Evolutionary conservation across 371 early-diverging fungal species (phyloP).

Genomic region (Mortierella sp.): DNA sequence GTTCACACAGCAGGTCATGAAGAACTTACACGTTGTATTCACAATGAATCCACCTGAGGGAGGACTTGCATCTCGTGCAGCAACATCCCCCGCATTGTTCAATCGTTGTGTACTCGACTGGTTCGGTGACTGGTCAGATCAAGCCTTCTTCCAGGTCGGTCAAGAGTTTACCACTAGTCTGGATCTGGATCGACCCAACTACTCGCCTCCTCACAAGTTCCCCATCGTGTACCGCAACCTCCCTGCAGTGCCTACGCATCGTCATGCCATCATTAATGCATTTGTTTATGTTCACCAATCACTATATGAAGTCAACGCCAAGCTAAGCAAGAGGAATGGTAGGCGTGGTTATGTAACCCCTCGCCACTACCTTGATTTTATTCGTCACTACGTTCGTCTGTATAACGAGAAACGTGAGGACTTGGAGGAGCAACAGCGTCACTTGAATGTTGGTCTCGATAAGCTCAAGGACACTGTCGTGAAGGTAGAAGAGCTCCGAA

Average conservation of each 20-base stretch:
- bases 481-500: slow-evolving; percentile 95
- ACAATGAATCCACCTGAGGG: slow-evolving; percentile 99
- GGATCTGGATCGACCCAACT: slow-evolving; percentile 87
- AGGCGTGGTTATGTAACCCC: slow-evolving; percentile 92
- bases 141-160: slow-evolving; percentile 98
- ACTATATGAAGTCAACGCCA: slow-evolving; percentile 87
- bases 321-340: slow-evolving; percentile 87
- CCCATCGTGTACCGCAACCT: slow-evolving; percentile 87
- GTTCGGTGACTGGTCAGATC: slow-evolving; percentile 99
- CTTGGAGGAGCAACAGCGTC: slow-evolving; percentile 98
- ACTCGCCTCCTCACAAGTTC: slow-evolving; percentile 77
- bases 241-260: slow-evolving; percentile 80
- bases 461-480: slow-evolving; percentile 96
- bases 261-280: slow-evolving; percentile 90
- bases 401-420: slow-evolving; percentile 95
- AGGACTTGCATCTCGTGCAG: slow-evolving; percentile 93
- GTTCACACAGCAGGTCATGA: slow-evolving; percentile 97
- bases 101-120: slow-evolving; percentile 99
- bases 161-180: slow-evolving; percentile 92
- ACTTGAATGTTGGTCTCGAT: slow-evolving; percentile 97
- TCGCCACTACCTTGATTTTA: slow-evolving; percentile 97
- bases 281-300: slow-evolving; percentile 95
- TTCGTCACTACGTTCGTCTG: slow-evolving; percentile 92
- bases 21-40: slow-evolving; percentile 98
- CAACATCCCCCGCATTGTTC: slow-evolving; percentile 99